phyloP scores from a whole-genome alignment of 2,329 filamentous ascomycete genomes.

The Rhexocercosporidium sp. region DNA sequence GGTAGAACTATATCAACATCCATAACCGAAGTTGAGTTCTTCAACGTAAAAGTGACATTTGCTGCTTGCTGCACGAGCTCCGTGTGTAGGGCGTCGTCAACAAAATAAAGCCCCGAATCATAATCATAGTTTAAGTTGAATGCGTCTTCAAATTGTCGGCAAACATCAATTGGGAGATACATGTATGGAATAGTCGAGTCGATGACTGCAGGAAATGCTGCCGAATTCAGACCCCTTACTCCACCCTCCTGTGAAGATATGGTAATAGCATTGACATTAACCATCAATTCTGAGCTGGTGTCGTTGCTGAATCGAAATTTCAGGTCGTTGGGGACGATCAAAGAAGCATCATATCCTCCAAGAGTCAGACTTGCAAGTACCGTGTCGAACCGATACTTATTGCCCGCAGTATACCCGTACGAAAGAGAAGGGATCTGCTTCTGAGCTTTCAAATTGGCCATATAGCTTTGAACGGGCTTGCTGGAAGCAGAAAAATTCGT shows the following conservation, averaged over 20 bases:
- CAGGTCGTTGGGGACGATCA: conserved; percentile 46
- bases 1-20: conserved; percentile 45
- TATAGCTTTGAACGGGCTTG: conserved; percentile 41
- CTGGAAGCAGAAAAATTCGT: conserved; percentile 30
- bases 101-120: conserved; percentile 44
- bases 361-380: conserved; percentile 35
- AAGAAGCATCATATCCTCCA: conserved; percentile 48
- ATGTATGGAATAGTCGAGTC: conserved; percentile 48
- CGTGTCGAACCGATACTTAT: conserved; percentile 44
- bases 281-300: conserved; percentile 45
- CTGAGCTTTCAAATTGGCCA: conserved; percentile 46
- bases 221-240: conserved; percentile 24
- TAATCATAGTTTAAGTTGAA: conserved; percentile 45
- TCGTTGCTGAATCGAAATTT: conserved; percentile 47
- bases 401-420: conserved; percentile 51
- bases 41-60: conserved; percentile 45
- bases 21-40: conserved; percentile 39
- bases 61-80: conserved; percentile 39
- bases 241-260: conserved; percentile 17
- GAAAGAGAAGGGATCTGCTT: conserved; percentile 47
- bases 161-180: conserved; percentile 46
- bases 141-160: conserved; percentile 44
- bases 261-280: conserved; percentile 45
- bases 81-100: conserved; percentile 39
- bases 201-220: conserved; percentile 38